phyloP scores from a whole-genome alignment of 441 rosid species.

The Gossypium schwendimanii region DNA sequence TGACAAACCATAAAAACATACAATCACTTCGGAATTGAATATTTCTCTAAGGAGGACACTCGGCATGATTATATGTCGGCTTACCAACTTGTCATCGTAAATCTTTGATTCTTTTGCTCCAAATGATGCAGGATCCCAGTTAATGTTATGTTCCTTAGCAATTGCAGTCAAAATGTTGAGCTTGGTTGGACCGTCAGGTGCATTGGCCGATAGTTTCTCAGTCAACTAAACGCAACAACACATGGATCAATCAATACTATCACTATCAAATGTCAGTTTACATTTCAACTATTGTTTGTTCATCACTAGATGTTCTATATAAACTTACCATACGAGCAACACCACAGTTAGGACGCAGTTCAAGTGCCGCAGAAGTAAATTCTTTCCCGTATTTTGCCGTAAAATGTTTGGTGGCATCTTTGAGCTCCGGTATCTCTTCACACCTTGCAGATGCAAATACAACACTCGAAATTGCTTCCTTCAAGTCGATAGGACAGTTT shows the following conservation, averaged over 20 bases:
- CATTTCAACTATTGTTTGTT: background rate
- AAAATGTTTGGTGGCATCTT: constrained; percentile 55
- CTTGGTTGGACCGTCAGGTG: constrained; percentile 85
- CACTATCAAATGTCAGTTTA: background rate
- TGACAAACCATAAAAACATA: background rate
- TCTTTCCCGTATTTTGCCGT: constrained; percentile 76
- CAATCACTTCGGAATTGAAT: background rate
- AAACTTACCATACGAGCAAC: constrained; percentile 75
- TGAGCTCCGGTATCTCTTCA: constrained; percentile 74
- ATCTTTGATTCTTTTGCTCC: constrained; percentile 48
- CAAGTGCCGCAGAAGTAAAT: constrained; percentile 58
- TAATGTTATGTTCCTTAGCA: constrained; percentile 64
- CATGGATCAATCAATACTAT: background rate
- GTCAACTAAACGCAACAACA: constrained; percentile 43
- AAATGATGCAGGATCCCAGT: constrained; percentile 72
- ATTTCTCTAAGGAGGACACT: background rate
- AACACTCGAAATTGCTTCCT: constrained; percentile 75
- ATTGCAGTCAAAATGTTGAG: constrained; percentile 65
- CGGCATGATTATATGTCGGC: background rate
- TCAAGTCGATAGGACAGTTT: constrained; percentile 79
- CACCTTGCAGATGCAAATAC: constrained; percentile 77
- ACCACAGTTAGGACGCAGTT: constrained; percentile 83
- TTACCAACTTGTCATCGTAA: constrained; percentile 55
- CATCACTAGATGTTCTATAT: background rate
- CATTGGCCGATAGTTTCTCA: constrained; percentile 76